These are phyloP conservation scores for Penicillium tannophilum DNA, from an alignment of 495 filamentous ascomycete species.

Conservation along the genomic window DNA sequence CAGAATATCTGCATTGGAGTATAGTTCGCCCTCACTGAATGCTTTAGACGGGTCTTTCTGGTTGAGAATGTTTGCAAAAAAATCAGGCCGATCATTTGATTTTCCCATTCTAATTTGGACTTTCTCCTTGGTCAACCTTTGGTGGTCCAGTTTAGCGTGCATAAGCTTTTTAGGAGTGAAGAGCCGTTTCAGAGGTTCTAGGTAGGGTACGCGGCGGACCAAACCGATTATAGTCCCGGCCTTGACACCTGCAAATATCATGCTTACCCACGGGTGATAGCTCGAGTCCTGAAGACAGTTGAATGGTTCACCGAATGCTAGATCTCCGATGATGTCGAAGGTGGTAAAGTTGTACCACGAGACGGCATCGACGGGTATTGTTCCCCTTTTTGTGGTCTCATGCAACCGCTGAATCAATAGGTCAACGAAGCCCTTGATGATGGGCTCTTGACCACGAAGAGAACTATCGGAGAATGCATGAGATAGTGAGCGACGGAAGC, in stretches of 20 bases:
- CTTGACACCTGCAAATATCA: constrained; percentile 43
- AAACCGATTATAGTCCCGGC: constrained; percentile 24
- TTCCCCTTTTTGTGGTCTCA: constrained; percentile 27
- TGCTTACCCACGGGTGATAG: constrained; percentile 59
- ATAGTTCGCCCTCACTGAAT: neutral
- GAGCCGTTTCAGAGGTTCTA: neutral
- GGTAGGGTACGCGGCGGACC: constrained; percentile 23
- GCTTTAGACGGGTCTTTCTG: neutral
- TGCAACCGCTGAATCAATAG: constrained; percentile 48
- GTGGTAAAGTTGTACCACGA: constrained; percentile 62
- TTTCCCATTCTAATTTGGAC: constrained; percentile 19
- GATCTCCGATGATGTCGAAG: constrained; percentile 64
- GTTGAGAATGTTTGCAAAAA: constrained; percentile 10
- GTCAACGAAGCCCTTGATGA: constrained; percentile 48
- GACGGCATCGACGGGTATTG: constrained; percentile 42
- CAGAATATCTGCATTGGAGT: constrained; percentile 31
- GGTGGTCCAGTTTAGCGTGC: constrained; percentile 30
- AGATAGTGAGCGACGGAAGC: constrained; percentile 47
- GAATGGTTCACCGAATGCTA: constrained; percentile 63
- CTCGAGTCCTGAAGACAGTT: constrained; percentile 50
- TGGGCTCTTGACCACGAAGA: constrained; percentile 44
- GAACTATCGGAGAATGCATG: constrained; percentile 55
- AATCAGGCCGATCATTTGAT: constrained; percentile 24
- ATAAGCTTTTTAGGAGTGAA: constrained; percentile 26
- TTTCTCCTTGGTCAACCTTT: constrained; percentile 18